A percentile compares a stretch with the other conserved stretches of the same genome.
Evolutionary conservation across 345 rosid species (phyloP).

Genomic region (Syzygium aromaticum): DNA sequence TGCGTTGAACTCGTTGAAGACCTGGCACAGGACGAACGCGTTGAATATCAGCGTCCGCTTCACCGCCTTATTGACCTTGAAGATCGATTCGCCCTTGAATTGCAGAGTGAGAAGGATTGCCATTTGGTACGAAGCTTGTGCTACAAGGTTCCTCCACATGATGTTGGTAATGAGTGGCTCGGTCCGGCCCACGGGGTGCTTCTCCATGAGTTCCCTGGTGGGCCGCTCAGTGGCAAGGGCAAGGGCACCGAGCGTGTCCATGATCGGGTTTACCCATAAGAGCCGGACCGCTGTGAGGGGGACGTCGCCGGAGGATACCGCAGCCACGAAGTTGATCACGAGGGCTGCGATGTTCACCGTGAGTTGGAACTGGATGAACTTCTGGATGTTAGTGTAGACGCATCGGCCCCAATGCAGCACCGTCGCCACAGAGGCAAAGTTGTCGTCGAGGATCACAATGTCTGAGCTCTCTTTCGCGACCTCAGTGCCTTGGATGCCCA

Average conservation of each 20-base stretch:
- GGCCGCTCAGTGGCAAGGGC: constrained; percentile 65
- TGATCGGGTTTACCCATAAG: constrained; percentile 68
- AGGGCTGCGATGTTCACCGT: constrained; percentile 63
- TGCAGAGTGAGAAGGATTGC: constrained; percentile 51
- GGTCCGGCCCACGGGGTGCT: constrained; percentile 41
- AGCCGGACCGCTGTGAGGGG: constrained; percentile 65
- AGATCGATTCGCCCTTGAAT: constrained; percentile 49
- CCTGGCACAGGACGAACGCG: constrained; percentile 55
- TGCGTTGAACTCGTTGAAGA: constrained; percentile 65
- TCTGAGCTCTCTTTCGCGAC: constrained; percentile 77
- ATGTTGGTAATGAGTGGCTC: constrained; percentile 59
- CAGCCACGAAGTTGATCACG: constrained; percentile 62
- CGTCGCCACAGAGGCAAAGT: constrained; percentile 55
- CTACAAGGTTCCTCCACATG: constrained; percentile 71
- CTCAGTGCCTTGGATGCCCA: constrained; percentile 74
- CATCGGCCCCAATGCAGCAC: constrained; percentile 75
- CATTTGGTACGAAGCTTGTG: constrained; percentile 57
- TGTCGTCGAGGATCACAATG: constrained; percentile 62
- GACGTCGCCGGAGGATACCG: constrained; percentile 63
- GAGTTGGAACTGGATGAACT: constrained; percentile 72
- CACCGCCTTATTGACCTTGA: constrained; percentile 29
- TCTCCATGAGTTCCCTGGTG: constrained; percentile 49
- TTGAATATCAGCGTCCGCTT: constrained; percentile 65
- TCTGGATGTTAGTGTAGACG: constrained; percentile 68
- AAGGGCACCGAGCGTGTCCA: constrained; percentile 72